Conservation (phyloP, 2,329 filamentous ascomycete genomes). For the Pestalotiopsis sp. region DNA sequence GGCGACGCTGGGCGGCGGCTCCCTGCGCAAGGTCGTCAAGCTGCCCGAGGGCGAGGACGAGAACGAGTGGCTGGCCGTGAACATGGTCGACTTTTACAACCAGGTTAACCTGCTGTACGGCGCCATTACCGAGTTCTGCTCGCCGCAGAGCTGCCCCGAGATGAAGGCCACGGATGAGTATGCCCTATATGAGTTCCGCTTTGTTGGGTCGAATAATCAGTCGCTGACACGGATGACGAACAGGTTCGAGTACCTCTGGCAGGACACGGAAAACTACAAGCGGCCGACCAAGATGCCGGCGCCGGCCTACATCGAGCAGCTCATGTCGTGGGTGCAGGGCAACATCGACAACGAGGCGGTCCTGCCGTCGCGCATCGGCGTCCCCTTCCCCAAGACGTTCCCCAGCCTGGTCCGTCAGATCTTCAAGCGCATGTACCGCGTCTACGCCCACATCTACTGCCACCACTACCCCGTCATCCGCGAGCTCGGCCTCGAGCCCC, state of each 20-base stretch:
- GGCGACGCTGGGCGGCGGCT: conserved; percentile 92
- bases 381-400: conserved; percentile 94
- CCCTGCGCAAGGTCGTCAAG: conserved; percentile 93
- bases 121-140: conserved; percentile 98
- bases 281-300: conserved; percentile 97
- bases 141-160: conserved; percentile 92
- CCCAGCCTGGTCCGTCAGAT: conserved; percentile 87
- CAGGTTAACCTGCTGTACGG: conserved; percentile 99
- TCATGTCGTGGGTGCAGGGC: conserved; percentile 95
- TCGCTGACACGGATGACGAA: background rate
- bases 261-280: conserved; percentile 92
- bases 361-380: conserved; percentile 92
- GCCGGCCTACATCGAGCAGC: conserved; percentile 94
- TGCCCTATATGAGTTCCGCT: conserved; percentile 25
- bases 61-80: conserved; percentile 98
- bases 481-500: conserved; percentile 91
- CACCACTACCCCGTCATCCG: conserved; percentile 98
- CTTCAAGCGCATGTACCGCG: conserved; percentile 98
- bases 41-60: conserved; percentile 95
- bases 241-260: conserved; percentile 98
- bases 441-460: conserved; percentile 99
- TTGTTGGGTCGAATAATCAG: background rate
- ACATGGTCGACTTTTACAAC: conserved; percentile 99
- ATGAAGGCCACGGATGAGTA: conserved; percentile 99
- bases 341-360: conserved; percentile 95